These are phyloP conservation scores for Boletus bicolor DNA, from an alignment of 768 basidiomycete species.

Conservation along the genomic window DNA sequence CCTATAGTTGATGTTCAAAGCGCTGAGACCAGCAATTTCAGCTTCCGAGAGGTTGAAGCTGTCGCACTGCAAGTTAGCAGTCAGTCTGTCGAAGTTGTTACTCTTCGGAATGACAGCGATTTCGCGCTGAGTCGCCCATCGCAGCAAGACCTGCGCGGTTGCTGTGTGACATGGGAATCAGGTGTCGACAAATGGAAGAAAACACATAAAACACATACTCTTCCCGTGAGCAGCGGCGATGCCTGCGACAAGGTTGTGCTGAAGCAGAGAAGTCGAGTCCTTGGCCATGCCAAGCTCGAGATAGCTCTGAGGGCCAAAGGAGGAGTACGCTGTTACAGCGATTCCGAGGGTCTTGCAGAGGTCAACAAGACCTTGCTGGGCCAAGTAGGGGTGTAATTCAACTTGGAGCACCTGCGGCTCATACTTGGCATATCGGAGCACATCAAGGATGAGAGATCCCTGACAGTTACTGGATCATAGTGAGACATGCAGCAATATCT, in stretches of 20 bases:
- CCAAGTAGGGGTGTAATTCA: slow-evolving; percentile 56
- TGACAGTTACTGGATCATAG: slow-evolving; percentile 58
- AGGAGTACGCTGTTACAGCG: slow-evolving; percentile 54
- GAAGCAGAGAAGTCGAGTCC: slow-evolving; percentile 48
- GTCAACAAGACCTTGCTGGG: slow-evolving; percentile 45
- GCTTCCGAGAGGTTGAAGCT: slow-evolving; percentile 50
- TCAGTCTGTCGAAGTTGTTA: slow-evolving; percentile 39
- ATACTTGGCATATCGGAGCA: slow-evolving; percentile 73
- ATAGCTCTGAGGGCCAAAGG: slow-evolving; percentile 53
- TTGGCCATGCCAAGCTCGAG: slow-evolving; percentile 65
- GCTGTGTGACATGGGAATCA: slow-evolving; percentile 17
- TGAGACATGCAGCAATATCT: background rate
- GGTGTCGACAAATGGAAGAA: background rate
- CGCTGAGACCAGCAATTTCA: slow-evolving; percentile 55
- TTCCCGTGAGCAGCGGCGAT: slow-evolving; percentile 52
- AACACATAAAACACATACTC: slow-evolving; percentile 35
- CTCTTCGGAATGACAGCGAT: slow-evolving; percentile 78
- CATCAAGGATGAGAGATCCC: slow-evolving; percentile 68
- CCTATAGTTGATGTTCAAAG: slow-evolving; percentile 60
- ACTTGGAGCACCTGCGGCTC: slow-evolving; percentile 57
- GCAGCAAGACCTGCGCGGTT: slow-evolving; percentile 65
- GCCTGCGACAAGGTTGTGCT: slow-evolving; percentile 41
- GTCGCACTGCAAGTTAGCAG: slow-evolving; percentile 45
- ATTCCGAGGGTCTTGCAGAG: slow-evolving; percentile 45
- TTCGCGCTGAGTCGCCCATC: slow-evolving; percentile 76